These are phyloP conservation scores for Chionographis japonica DNA, from an alignment of 106 monocot species.

Conservation along the genomic window DNA sequence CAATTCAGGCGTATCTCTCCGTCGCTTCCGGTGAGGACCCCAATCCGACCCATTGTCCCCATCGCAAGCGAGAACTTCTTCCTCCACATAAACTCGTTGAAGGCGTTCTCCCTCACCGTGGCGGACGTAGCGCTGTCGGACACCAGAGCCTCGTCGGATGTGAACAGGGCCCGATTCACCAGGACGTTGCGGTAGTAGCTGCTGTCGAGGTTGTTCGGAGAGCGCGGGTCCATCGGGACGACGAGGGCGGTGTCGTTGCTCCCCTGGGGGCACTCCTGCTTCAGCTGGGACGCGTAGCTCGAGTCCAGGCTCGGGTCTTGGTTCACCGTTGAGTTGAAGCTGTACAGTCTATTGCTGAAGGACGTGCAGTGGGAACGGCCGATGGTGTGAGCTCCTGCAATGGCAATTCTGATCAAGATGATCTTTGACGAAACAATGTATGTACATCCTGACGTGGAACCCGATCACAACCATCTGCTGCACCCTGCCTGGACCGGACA, in stretches of 20 bases:
- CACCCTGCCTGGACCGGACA: no score
- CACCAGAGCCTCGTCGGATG: slow-evolving; percentile 48
- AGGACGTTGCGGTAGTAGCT: slow-evolving; percentile 39
- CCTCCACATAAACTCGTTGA: slow-evolving; percentile 11
- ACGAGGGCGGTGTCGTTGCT: slow-evolving; percentile 16
- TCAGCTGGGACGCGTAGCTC: slow-evolving; percentile 28
- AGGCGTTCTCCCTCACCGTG: slow-evolving; percentile 17
- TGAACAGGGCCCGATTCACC: slow-evolving; percentile 32
- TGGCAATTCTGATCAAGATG: background rate
- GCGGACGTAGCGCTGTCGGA: slow-evolving; percentile 11
- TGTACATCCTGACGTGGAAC: no score
- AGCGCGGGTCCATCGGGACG: slow-evolving; percentile 32
- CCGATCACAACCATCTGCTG: no score
- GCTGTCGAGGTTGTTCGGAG: slow-evolving; percentile 23
- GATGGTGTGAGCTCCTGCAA: slow-evolving; percentile 41
- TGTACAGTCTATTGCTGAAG: slow-evolving; percentile 46
- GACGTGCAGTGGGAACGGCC: slow-evolving; percentile 44
- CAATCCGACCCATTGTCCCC: slow-evolving; percentile 56
- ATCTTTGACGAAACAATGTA: no score
- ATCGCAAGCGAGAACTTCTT: slow-evolving; percentile 44
- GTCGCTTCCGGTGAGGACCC: slow-evolving; percentile 37
- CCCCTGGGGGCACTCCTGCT: slow-evolving; percentile 27
- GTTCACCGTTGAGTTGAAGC: slow-evolving; percentile 25
- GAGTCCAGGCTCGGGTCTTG: slow-evolving; percentile 41
- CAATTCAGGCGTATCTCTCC: slow-evolving; percentile 59